Conservation (phyloP, 73 alveolate species). For the Paramecium sexaurelia region DNA sequence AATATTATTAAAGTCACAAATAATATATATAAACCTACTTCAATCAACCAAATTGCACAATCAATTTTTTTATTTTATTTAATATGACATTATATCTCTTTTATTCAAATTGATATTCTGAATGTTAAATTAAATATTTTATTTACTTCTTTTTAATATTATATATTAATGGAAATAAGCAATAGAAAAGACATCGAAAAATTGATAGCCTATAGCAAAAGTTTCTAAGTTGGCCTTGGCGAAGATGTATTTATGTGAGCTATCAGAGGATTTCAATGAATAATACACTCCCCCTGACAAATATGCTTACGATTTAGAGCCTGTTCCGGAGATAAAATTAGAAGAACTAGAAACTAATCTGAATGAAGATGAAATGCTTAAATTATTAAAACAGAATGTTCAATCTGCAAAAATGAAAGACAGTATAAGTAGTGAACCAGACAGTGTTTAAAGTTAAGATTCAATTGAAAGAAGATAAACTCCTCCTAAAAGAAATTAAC, state of each 20-base stretch:
- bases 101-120: too few relatives aligned
- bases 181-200: conserved; percentile 41
- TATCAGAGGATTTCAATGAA: conserved; percentile 8
- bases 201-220: conserved; percentile 29
- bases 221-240: not conserved
- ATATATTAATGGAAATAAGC: conserved; percentile 44
- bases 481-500: not conserved
- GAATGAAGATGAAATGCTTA: not conserved
- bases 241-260: conserved; percentile 1
- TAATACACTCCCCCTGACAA: conserved; percentile 42
- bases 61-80: too few relatives aligned
- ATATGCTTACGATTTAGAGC: not conserved
- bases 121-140: too few relatives aligned
- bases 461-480: not conserved
- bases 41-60: too few relatives aligned
- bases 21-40: too few relatives aligned
- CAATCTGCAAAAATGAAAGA: not conserved
- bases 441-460: not conserved
- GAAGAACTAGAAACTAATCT: not conserved
- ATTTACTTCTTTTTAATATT: not conserved
- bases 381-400: conserved; percentile 16
- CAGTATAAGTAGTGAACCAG: not conserved
- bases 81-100: not conserved
- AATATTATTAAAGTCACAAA: too few relatives aligned
- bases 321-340: not conserved